Conservation (phyloP, 1,139 yeast species). For the Nadsonia commutata region DNA sequence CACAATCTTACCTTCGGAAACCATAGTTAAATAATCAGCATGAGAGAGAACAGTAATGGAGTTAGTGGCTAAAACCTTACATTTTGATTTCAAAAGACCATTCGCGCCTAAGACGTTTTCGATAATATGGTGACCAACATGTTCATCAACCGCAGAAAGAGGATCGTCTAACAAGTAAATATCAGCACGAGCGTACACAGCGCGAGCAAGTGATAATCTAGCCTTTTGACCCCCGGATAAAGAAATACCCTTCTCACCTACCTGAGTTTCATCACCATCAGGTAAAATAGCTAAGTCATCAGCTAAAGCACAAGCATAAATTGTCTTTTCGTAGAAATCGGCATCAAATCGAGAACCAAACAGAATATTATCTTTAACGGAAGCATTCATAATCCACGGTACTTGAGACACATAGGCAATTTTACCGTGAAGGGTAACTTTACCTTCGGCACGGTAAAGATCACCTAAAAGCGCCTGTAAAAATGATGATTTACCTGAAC, state of each 20-base stretch:
- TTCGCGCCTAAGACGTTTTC: slow-evolving; percentile 66
- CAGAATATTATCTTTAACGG: slow-evolving; percentile 75
- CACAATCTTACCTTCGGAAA: slow-evolving; percentile 59
- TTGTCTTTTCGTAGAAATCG: slow-evolving; percentile 59
- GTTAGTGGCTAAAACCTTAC: slow-evolving; percentile 78
- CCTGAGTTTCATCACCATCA: slow-evolving; percentile 81
- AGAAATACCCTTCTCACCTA: slow-evolving; percentile 95
- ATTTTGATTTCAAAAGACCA: slow-evolving; percentile 64
- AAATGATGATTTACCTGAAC: slow-evolving; percentile 81
- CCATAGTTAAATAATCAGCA: slow-evolving; percentile 60
- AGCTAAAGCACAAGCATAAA: slow-evolving; percentile 80
- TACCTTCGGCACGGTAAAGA: slow-evolving; percentile 63
- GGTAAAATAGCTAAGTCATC: slow-evolving; percentile 68
- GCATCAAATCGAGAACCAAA: slow-evolving; percentile 82
- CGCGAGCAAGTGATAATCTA: slow-evolving; percentile 81
- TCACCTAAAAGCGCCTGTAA: slow-evolving; percentile 80
- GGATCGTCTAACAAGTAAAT: slow-evolving; percentile 82
- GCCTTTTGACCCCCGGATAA: slow-evolving; percentile 97
- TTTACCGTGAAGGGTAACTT: slow-evolving; percentile 58
- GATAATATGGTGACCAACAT: slow-evolving; percentile 75
- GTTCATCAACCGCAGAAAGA: slow-evolving; percentile 91
- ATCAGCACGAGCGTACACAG: slow-evolving; percentile 91
- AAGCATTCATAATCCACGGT: slow-evolving; percentile 95
- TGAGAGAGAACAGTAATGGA: slow-evolving; percentile 69
- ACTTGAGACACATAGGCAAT: slow-evolving; percentile 85